Conservation (phyloP, 768 basidiomycete species). For the Nidularia pulvinata region DNA sequence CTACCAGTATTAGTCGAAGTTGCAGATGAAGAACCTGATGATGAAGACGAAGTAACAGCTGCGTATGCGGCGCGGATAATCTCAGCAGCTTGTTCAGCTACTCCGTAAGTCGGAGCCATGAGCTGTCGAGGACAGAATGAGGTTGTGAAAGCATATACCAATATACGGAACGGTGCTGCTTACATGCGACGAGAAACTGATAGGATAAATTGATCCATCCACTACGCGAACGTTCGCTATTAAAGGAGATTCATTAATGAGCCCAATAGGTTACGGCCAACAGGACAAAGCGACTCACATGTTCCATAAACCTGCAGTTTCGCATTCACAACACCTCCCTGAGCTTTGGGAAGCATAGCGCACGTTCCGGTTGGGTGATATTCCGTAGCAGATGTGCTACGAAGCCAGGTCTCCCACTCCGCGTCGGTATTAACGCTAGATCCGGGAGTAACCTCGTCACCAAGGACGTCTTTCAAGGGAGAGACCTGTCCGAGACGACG, state of each 20-base stretch:
- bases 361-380: conserved; percentile 40
- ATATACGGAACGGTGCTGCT: not conserved
- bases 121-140: not conserved
- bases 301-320: conserved; percentile 9
- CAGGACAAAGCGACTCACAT: not conserved
- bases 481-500: conserved; percentile 45
- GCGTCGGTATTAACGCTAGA: conserved; percentile 43
- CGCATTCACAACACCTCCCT: conserved; percentile 11
- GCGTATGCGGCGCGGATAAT: conserved; percentile 14
- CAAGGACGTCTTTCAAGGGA: conserved; percentile 39
- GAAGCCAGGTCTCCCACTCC: conserved; percentile 49
- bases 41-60: not conserved
- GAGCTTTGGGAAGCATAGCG: conserved; percentile 8
- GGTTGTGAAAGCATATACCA: not conserved
- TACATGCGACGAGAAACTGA: conserved; percentile 30
- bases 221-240: conserved; percentile 53
- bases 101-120: conserved; percentile 18
- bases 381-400: conserved; percentile 34
- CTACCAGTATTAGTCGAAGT: not conserved
- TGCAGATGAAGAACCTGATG: conserved; percentile 1
- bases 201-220: conserved; percentile 58
- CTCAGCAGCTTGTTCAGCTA: conserved; percentile 19
- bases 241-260: not conserved
- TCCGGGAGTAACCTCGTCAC: conserved; percentile 50
- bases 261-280: not conserved